phyloP scores from a whole-genome alignment of 2,329 filamentous ascomycete species.

The Rhynchosporium graminicola region DNA sequence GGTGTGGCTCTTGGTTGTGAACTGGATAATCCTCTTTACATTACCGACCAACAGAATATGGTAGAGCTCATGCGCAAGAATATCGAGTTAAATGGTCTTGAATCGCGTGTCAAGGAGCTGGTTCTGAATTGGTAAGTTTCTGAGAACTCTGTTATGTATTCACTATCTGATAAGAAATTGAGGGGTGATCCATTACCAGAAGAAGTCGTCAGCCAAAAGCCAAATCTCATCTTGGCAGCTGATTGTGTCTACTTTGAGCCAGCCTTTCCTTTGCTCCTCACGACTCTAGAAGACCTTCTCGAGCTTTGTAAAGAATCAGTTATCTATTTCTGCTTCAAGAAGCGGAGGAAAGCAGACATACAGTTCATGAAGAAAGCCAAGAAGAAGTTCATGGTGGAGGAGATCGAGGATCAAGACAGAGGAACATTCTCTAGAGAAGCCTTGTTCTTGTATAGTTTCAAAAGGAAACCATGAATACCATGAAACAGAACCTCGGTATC shows the following conservation, averaged over 20 bases:
- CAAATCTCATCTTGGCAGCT: constrained; percentile 85
- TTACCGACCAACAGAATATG: constrained; percentile 91
- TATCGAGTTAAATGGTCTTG: constrained; percentile 75
- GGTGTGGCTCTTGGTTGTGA: constrained; percentile 59
- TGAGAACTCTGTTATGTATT: constrained; percentile 16
- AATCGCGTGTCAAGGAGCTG: constrained; percentile 61
- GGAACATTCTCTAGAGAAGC: constrained; percentile 57
- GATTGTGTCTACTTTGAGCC: constrained; percentile 98
- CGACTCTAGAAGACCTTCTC: constrained; percentile 75
- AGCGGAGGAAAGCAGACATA: constrained; percentile 77
- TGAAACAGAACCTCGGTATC: neutral
- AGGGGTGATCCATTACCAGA: constrained; percentile 63
- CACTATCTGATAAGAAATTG: constrained; percentile 18
- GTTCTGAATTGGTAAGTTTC: constrained; percentile 76
- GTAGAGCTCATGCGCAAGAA: constrained; percentile 83
- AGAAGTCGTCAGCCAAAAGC: constrained; percentile 56
- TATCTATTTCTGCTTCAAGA: constrained; percentile 91
- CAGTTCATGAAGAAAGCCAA: constrained; percentile 72
- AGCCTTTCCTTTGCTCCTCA: constrained; percentile 82
- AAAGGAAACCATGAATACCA: constrained; percentile 40
- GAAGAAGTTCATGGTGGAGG: constrained; percentile 64
- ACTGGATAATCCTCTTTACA: constrained; percentile 60
- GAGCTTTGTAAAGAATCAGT: constrained; percentile 66
- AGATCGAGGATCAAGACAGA: constrained; percentile 62
- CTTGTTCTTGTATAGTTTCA: constrained; percentile 63